phyloP scores from a whole-genome alignment of 495 filamentous ascomycete genomes.

The Cercophora samala region DNA sequence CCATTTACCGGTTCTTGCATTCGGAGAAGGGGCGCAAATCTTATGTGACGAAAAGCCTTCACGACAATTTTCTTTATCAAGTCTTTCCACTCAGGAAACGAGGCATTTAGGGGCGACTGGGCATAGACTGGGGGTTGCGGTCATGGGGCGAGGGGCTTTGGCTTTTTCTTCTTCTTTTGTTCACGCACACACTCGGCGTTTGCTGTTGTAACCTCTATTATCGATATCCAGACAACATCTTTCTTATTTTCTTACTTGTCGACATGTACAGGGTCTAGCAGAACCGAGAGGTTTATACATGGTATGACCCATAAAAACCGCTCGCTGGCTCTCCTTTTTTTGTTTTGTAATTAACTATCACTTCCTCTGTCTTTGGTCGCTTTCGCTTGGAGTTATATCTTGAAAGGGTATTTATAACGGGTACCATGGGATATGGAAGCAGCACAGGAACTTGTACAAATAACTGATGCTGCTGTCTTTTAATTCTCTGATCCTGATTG shows the following conservation, averaged over 20 bases:
- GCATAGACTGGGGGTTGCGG: conserved; percentile 21
- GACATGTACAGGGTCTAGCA: not conserved
- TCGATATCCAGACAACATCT: not conserved
- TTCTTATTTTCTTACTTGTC: not conserved
- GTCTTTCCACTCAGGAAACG: conserved; percentile 5
- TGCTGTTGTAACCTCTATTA: not conserved
- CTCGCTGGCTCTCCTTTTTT: not conserved
- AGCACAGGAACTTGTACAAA: not conserved
- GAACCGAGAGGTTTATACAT: not conserved
- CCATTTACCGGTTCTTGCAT: not conserved
- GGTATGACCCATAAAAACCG: not conserved
- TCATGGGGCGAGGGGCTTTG: not conserved
- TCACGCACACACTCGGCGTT: not conserved
- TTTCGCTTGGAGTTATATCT: not conserved
- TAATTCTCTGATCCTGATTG: not conserved
- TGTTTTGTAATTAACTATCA: not conserved
- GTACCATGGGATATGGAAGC: not conserved
- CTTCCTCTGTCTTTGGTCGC: not conserved
- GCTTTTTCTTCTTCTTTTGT: conserved; percentile 9
- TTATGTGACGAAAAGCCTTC: not conserved
- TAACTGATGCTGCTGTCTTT: not conserved
- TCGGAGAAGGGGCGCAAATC: not conserved
- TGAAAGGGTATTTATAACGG: not conserved
- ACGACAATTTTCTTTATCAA: conserved; percentile 6
- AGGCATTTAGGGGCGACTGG: conserved; percentile 12